Percentiles rank a stretch among this genome's conserved stretches.
Conservation (phyloP, 352 stramenopile genomes). For the Thraustochytrium sp. region DNA sequence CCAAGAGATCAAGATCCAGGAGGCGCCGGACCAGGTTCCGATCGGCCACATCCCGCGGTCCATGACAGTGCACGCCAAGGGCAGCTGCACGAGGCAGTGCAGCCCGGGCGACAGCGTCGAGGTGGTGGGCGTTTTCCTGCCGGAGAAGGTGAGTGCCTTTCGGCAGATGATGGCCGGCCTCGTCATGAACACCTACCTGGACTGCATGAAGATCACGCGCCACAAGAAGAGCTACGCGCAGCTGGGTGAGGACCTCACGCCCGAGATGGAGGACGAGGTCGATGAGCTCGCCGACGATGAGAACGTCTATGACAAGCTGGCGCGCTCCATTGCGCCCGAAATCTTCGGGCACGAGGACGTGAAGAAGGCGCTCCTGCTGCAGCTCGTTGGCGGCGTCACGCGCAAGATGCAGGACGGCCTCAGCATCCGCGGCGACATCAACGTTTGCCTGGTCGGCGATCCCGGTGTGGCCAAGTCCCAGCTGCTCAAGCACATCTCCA, state of each 20-base stretch:
- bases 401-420: constrained; percentile 75
- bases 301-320: constrained; percentile 86
- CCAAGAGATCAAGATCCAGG: constrained; percentile 97
- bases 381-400: constrained; percentile 84
- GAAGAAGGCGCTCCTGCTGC: constrained; percentile 95
- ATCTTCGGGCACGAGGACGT: constrained; percentile 99
- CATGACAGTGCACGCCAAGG: constrained; percentile 80
- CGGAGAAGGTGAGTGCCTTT: constrained; percentile 49
- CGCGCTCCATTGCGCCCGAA: constrained; percentile 92
- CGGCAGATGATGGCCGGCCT: constrained; percentile 68
- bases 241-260: constrained; percentile 46
- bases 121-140: constrained; percentile 86
- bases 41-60: constrained; percentile 95
- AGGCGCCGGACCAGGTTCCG: constrained; percentile 84
- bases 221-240: constrained; percentile 95
- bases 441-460: constrained; percentile 97
- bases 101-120: constrained; percentile 91
- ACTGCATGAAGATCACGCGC: constrained; percentile 87
- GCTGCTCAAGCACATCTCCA: constrained; percentile 96
- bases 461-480: constrained; percentile 98
- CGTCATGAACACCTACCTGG: constrained; percentile 93
- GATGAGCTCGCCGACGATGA: constrained; percentile 59
- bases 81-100: constrained; percentile 79
- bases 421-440: constrained; percentile 95
- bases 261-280: constrained; percentile 65